A percentile compares a stretch with the other conserved stretches of the same genome.
Evolutionary conservation across 805 yeast genomes (phyloP).

Genomic region (Metschnikowia aberdeeniae): DNA sequence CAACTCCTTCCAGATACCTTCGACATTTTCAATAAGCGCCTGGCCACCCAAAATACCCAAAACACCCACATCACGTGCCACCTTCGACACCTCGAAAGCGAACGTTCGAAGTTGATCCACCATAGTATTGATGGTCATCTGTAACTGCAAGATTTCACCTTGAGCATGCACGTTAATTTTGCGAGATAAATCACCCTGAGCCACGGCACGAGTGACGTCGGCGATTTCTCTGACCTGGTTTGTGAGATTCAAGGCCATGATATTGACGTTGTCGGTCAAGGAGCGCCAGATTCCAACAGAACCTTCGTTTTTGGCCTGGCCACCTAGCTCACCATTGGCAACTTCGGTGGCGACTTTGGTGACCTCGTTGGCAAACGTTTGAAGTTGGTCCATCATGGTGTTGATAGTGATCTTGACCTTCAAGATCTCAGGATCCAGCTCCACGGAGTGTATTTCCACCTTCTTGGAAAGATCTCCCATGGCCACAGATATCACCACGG

Average conservation of each 20-base stretch:
- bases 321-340: slow-evolving; percentile 86
- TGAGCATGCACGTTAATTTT: slow-evolving; percentile 89
- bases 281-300: slow-evolving; percentile 86
- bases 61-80: slow-evolving; percentile 86
- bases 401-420: slow-evolving; percentile 79
- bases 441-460: slow-evolving; percentile 67
- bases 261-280: slow-evolving; percentile 77
- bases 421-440: slow-evolving; percentile 72
- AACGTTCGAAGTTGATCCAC: slow-evolving; percentile 80
- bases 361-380: slow-evolving; percentile 75
- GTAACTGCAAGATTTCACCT: slow-evolving; percentile 82
- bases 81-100: slow-evolving; percentile 83
- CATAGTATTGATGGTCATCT: slow-evolving; percentile 84
- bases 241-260: slow-evolving; percentile 83
- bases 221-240: slow-evolving; percentile 73
- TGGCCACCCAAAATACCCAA: slow-evolving; percentile 88
- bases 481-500: slow-evolving; percentile 83
- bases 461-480: slow-evolving; percentile 83
- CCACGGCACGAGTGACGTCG: slow-evolving; percentile 85
- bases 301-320: slow-evolving; percentile 82
- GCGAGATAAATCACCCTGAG: slow-evolving; percentile 76
- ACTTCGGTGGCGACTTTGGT: slow-evolving; percentile 86
- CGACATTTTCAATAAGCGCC: slow-evolving; percentile 72
- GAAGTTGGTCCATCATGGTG: slow-evolving; percentile 85
- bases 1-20: slow-evolving; percentile 84